These are phyloP conservation scores for Tremella yokohamensis DNA, from an alignment of 768 basidiomycete genomes.

Conservation along the genomic window DNA sequence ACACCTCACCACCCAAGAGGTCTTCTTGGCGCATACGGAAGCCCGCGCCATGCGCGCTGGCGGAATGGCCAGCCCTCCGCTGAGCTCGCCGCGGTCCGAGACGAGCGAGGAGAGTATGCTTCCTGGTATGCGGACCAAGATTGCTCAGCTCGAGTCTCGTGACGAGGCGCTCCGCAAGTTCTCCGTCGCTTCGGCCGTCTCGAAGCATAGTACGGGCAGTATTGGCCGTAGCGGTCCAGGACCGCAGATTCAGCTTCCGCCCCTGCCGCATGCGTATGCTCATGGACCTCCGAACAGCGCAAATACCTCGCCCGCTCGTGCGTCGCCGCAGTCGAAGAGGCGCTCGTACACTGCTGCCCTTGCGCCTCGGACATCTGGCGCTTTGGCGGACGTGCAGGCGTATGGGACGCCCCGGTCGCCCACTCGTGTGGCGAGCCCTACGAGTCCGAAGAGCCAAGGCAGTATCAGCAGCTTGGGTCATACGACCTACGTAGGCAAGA, in stretches of 20 bases:
- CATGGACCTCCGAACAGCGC: not conserved
- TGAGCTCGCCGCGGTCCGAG: conserved; percentile 5
- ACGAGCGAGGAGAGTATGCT: conserved; percentile 23
- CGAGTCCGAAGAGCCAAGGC: conserved; percentile 1
- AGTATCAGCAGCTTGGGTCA: not conserved
- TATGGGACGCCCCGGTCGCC: not conserved
- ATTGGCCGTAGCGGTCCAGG: not conserved
- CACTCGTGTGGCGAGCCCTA: not conserved
- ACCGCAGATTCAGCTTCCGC: not conserved
- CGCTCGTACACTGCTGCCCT: conserved; percentile 35
- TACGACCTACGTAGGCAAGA: conserved; percentile 2
- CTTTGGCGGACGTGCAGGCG: not conserved
- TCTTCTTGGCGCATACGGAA: conserved; percentile 8
- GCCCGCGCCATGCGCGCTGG: not conserved
- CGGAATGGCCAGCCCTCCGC: too few species aligned
- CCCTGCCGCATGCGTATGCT: not conserved
- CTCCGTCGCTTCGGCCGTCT: conserved; percentile 26
- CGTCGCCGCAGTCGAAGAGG: conserved; percentile 8
- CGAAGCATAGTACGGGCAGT: not conserved
- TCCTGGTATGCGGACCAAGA: conserved; percentile 42
- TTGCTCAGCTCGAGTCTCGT: conserved; percentile 46
- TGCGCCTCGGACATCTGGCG: conserved; percentile 20
- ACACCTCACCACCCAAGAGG: too few species aligned
- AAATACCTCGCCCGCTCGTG: not conserved
- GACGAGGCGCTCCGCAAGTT: conserved; percentile 44